phyloP scores from a whole-genome alignment of 768 basidiomycete species.

The Phanerodontia chrysosporium region DNA sequence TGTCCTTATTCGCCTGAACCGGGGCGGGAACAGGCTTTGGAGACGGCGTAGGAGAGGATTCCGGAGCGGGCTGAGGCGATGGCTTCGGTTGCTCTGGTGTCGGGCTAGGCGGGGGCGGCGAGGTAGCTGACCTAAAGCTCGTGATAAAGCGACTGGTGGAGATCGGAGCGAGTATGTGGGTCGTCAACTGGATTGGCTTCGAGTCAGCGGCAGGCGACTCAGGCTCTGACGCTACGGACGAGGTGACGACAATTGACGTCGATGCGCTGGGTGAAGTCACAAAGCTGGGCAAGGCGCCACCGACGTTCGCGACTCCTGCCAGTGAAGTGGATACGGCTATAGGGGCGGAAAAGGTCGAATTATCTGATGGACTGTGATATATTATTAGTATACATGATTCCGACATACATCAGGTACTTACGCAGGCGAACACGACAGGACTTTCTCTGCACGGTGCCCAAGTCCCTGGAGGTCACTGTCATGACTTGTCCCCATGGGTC shows the following conservation, averaged over 20 bases:
- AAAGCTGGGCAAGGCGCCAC: neutral
- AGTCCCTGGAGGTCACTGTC: slow-evolving; percentile 39
- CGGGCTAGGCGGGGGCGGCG: slow-evolving; percentile 9
- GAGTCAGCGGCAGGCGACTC: slow-evolving; percentile 2
- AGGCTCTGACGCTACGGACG: too few relatives aligned
- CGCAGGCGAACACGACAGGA: slow-evolving; percentile 33
- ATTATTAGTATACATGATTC: neutral
- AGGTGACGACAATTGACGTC: too few relatives aligned
- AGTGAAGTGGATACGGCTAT: neutral
- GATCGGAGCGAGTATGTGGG: neutral
- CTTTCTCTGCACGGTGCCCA: slow-evolving; percentile 33
- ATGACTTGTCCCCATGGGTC: slow-evolving; percentile 47
- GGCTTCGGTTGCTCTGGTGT: slow-evolving; percentile 1
- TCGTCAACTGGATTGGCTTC: neutral
- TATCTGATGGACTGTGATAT: neutral
- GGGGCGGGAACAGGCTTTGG: too few relatives aligned
- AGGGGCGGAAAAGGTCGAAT: neutral
- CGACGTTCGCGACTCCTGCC: neutral
- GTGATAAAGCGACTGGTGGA: slow-evolving; percentile 2
- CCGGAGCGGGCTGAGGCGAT: slow-evolving; percentile 14
- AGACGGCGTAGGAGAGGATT: slow-evolving; percentile 19
- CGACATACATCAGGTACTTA: neutral
- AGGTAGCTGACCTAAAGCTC: slow-evolving; percentile 5
- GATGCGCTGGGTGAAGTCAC: neutral
- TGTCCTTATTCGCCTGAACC: neutral